phyloP scores from a whole-genome alignment of 2,329 filamentous ascomycete genomes.

The Drechslera avenae region DNA sequence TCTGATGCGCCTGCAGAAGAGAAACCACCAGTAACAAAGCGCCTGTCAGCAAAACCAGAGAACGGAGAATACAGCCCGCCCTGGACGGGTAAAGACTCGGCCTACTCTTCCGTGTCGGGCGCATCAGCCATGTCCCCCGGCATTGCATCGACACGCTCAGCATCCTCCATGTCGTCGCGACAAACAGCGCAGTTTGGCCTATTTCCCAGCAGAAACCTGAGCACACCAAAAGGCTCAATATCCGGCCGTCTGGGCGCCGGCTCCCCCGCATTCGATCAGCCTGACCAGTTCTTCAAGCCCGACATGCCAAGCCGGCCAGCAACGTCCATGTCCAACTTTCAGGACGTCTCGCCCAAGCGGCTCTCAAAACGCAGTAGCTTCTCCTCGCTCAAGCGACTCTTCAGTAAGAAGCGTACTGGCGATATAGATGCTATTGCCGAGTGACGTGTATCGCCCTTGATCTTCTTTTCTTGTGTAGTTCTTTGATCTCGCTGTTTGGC shows the following conservation, averaged over 20 bases:
- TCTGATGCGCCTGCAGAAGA: slow-evolving; percentile 21
- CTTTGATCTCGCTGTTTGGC: slow-evolving; percentile 29
- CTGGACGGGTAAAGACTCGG: slow-evolving; percentile 46
- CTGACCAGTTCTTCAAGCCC: slow-evolving; percentile 21
- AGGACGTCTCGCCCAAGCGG: slow-evolving; percentile 26
- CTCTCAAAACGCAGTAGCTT: slow-evolving; percentile 43
- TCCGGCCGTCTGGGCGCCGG: slow-evolving; percentile 33
- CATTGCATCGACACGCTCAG: slow-evolving; percentile 33
- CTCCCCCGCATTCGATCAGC: slow-evolving; percentile 28
- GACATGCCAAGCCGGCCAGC: slow-evolving; percentile 32
- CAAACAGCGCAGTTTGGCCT: slow-evolving; percentile 44
- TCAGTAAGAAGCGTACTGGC: slow-evolving; percentile 42
- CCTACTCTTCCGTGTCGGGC: slow-evolving; percentile 47
- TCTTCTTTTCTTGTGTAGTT: slow-evolving; percentile 22
- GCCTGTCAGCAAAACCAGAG: slow-evolving; percentile 14
- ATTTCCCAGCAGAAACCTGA: slow-evolving; percentile 41
- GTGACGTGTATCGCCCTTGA: slow-evolving; percentile 19
- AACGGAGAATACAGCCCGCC: slow-evolving; percentile 38
- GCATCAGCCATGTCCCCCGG: slow-evolving; percentile 40
- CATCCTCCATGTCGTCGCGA: slow-evolving; percentile 37
- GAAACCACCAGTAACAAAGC: slow-evolving; percentile 13
- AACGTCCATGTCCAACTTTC: slow-evolving; percentile 37
- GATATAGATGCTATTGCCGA: slow-evolving; percentile 44
- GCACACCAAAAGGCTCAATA: slow-evolving; percentile 41
- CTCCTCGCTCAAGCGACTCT: slow-evolving; percentile 44